These are phyloP conservation scores for Triticum monococcum DNA, from an alignment of 176 grass and related monocot species.

Conservation along the genomic window DNA sequence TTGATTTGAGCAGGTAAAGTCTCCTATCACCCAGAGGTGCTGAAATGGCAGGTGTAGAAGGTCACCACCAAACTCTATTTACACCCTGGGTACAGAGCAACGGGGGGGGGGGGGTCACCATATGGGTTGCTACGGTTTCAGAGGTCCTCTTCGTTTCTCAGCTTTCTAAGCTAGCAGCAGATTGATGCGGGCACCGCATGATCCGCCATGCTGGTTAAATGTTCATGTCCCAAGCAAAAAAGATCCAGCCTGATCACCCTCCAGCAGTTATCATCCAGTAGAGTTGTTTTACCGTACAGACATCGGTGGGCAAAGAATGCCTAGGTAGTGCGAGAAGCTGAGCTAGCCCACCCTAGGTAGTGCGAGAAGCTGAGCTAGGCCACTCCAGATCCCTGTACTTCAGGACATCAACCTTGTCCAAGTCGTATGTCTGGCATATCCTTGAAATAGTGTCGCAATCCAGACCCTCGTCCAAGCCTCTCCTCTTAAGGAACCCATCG, in stretches of 20 bases:
- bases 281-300: background rate
- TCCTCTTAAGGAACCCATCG: slow-evolving; percentile 43
- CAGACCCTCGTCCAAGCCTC: slow-evolving; percentile 59
- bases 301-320: background rate
- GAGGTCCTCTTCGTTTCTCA: slow-evolving; percentile 6
- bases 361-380: background rate
- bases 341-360: slow-evolving; percentile 22
- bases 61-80: slow-evolving; percentile 4
- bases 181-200: background rate
- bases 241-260: background rate
- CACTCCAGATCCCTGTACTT: slow-evolving; percentile 76
- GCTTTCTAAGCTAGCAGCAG: background rate
- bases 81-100: slow-evolving; percentile 8
- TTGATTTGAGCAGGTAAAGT: background rate
- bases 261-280: no score
- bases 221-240: background rate
- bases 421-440: slow-evolving; percentile 63
- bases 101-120: background rate
- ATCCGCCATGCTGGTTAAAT: background rate
- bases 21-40: background rate
- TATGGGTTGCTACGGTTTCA: background rate
- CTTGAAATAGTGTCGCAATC: slow-evolving; percentile 59
- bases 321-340: background rate
- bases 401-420: slow-evolving; percentile 74
- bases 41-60: background rate